Evolutionary conservation across 192 early-diverging fungal genomes (phyloP).

Genomic region (Lobosporangium transversale): DNA sequence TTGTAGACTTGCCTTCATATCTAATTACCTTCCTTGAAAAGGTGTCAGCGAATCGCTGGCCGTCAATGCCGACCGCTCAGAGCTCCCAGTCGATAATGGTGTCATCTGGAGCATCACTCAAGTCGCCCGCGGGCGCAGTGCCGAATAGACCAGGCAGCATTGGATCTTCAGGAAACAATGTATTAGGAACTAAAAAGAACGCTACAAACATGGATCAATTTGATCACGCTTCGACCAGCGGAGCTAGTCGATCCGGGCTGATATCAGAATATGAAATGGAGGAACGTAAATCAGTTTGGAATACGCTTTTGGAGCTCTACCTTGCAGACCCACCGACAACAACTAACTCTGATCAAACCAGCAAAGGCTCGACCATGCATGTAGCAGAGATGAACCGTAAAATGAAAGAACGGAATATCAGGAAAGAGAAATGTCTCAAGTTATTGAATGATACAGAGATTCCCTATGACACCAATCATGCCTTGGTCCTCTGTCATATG

Average conservation of each 20-base stretch:
- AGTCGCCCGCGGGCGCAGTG: constrained; percentile 4
- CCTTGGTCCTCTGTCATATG: constrained; percentile 89
- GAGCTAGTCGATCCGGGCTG: constrained; percentile 10
- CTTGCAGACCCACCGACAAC: constrained; percentile 46
- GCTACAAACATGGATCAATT: not conserved
- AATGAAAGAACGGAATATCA: constrained; percentile 45
- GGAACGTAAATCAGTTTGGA: constrained; percentile 85
- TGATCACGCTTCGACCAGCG: constrained; percentile 46
- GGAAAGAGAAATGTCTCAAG: constrained; percentile 71
- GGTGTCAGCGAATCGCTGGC: constrained; percentile 84
- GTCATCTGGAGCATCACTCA: constrained; percentile 14
- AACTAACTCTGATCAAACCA: not conserved
- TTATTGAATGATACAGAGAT: constrained; percentile 73
- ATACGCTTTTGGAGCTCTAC: constrained; percentile 93
- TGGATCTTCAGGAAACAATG: not conserved
- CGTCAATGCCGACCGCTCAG: constrained; percentile 3
- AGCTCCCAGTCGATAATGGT: constrained; percentile 17
- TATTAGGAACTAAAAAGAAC: constrained; percentile 6
- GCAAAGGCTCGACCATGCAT: constrained; percentile 24
- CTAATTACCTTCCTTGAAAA: constrained; percentile 86
- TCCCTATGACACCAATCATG: constrained; percentile 90
- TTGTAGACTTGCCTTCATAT: constrained; percentile 85
- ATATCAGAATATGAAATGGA: constrained; percentile 54
- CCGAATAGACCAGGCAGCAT: constrained; percentile 7
- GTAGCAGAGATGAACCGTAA: constrained; percentile 46